These are phyloP conservation scores for Francoa sonchifolia DNA, from an alignment of 441 rosid species.

Conservation along the genomic window DNA sequence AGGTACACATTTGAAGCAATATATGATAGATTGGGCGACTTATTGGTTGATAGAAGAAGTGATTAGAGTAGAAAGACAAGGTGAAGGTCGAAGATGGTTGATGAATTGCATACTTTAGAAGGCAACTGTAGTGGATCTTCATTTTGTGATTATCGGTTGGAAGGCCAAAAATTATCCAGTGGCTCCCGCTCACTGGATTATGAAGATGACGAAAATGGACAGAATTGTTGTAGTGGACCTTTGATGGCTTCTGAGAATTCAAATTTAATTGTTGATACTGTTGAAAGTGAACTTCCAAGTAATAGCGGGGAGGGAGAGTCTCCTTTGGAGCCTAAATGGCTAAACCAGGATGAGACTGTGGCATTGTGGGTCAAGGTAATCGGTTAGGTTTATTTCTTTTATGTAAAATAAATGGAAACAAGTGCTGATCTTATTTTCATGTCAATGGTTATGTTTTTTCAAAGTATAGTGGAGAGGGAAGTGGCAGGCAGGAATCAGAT, in stretches of 20 bases:
- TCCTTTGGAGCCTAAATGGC: conserved; percentile 62
- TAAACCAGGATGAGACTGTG: conserved; percentile 65
- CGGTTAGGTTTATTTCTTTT: conserved; percentile 1
- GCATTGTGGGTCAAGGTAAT: conserved; percentile 98
- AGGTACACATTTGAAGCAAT: conserved; percentile 27
- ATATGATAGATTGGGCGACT: conserved; percentile 25
- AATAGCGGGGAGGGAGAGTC: conserved; percentile 45
- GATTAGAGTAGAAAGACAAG: conserved; percentile 19
- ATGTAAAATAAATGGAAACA: conserved; percentile 1
- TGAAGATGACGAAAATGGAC: conserved; percentile 39
- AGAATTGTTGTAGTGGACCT: conserved; percentile 24
- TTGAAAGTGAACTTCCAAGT: conserved; percentile 35
- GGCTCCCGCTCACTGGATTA: conserved; percentile 39
- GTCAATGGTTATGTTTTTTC: conserved; percentile 14
- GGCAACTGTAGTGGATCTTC: conserved; percentile 28
- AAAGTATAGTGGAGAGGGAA: conserved; percentile 88
- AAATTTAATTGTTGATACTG: conserved; percentile 30
- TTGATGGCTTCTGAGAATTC: conserved; percentile 33
- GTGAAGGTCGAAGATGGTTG: conserved; percentile 22
- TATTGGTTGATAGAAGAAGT: conserved; percentile 24
- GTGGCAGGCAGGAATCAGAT: conserved; percentile 96
- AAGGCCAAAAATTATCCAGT: conserved; percentile 30
- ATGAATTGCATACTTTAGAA: conserved; percentile 25
- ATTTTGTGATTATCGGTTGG: conserved; percentile 29
- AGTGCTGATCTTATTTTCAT: conserved; percentile 11